Base-by-base conservation (phyloP, 108 stramenopile genomes). In the Cyclotella sp. region DNA sequence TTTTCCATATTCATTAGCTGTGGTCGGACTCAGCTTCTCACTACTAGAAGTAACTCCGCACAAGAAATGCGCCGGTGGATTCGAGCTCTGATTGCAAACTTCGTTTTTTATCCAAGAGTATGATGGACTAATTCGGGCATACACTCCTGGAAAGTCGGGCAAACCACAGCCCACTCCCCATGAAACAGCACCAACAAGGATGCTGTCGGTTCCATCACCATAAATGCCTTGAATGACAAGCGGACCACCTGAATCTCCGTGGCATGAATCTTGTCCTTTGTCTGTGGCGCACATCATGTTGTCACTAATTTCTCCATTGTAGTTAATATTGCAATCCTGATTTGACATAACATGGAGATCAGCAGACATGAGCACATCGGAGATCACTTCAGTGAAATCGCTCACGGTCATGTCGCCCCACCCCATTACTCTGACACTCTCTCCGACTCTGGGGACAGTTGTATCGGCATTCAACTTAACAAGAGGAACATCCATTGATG, bases 381-480 rank as follows among this genome's bases (percentile, higher is more conserved):
- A 13, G 6, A 72, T 14, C 27, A 47, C 45, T 41, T 44, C 10
- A 0, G 26, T 55, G 8, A 45, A 19, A n/a, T 83, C 79, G 41
- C 44, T 59, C 10, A 55, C 13, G 21, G 45, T 43, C 15, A 49
- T 72, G 22, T 61, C 71, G 16, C 89, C 90, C 70, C 87, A 81
- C 21, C 91, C 91, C 62, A 88, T 76, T 0, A 86, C 85, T 3
- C 82, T 87, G 7, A 92, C 77, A 0, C 41, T 53, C 9, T 55
- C 54, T 2, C 82, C 84, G 53, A 43, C 63, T 0, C 26, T 16
- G 3, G 87, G 87, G 30, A 73, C 42, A 0, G 42, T 41, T 0
- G 63, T 4, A 51, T 86, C 82, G 14, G n/a, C 6, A 63, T 85
- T 89, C 43, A 89, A 53, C 21, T 66, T 61, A 52, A 80, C 67